phyloP scores from a whole-genome alignment of 2,329 filamentous ascomycete species.

The Huntiella abstrusa region DNA sequence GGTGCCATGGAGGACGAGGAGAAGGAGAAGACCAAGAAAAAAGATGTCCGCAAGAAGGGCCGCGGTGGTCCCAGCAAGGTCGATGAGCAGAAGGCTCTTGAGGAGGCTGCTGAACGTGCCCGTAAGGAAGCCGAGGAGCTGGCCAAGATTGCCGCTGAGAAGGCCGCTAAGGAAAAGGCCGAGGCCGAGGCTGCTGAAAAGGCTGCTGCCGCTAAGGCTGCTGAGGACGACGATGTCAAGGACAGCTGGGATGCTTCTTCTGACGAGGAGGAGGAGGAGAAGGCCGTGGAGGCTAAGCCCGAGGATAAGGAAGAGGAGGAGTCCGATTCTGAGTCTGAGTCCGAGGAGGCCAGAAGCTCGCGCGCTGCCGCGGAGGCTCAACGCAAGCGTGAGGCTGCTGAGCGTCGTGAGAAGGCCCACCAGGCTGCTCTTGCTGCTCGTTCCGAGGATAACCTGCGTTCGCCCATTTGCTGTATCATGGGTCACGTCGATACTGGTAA shows the following conservation, averaged over 20 bases:
- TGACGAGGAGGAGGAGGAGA: constrained; percentile 35
- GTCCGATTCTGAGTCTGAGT: constrained; percentile 41
- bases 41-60: constrained; percentile 68
- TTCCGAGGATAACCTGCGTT: constrained; percentile 86
- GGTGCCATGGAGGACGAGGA: constrained; percentile 34
- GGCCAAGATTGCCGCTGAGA: constrained; percentile 41
- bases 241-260: constrained; percentile 88
- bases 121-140: constrained; percentile 47
- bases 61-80: constrained; percentile 24
- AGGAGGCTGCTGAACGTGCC: constrained; percentile 59
- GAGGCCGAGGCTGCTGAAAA: constrained; percentile 36
- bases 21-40: constrained; percentile 48
- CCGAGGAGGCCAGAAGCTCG: constrained; percentile 61
- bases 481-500: constrained; percentile 99
- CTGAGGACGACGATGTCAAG: constrained; percentile 64
- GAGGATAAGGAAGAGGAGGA: constrained; percentile 17
- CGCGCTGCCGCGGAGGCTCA: constrained; percentile 51
- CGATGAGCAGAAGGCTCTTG: constrained; percentile 58
- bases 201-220: constrained; percentile 36
- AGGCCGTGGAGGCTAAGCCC: constrained; percentile 22
- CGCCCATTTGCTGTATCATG: constrained; percentile 98
- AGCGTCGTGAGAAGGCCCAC: constrained; percentile 73
- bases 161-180: constrained; percentile 37
- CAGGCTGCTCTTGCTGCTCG: constrained; percentile 80
- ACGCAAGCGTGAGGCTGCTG: constrained; percentile 74